A percentile compares a stretch with the other conserved stretches of the same genome.
Conservation (phyloP, 1,139 yeast genomes). For the Hemisphaericaspora xylanilytica region DNA sequence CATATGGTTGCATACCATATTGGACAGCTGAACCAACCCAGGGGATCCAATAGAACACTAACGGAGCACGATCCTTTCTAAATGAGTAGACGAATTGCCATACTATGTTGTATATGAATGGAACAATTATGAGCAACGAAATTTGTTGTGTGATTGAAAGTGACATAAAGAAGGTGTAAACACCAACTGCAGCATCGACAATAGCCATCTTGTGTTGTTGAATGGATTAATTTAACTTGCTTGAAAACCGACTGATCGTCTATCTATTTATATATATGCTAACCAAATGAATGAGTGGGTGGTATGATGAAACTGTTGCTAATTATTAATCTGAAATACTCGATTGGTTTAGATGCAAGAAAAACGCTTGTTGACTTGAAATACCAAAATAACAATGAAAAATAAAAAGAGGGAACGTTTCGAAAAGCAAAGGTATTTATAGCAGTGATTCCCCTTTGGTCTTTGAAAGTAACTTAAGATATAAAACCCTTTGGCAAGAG, state of each 20-base stretch:
- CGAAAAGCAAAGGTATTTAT: neutral
- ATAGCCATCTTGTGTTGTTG: conserved; percentile 28
- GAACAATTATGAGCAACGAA: conserved; percentile 39
- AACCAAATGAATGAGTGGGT: too few species aligned
- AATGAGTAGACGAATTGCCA: conserved; percentile 73
- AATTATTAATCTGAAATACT: neutral
- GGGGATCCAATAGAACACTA: conserved; percentile 91
- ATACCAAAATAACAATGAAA: neutral
- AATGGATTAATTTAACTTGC: too few species aligned
- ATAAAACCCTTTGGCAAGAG: too few species aligned
- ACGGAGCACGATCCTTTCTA: conserved; percentile 78
- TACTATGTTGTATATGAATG: conserved; percentile 57
- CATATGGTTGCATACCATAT: conserved; percentile 92
- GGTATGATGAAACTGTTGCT: too few species aligned
- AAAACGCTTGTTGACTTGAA: neutral
- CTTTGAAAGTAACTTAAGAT: too few species aligned
- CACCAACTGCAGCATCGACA: conserved; percentile 21
- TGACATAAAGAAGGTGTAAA: conserved; percentile 22
- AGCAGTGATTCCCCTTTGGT: too few species aligned
- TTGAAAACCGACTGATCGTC: neutral
- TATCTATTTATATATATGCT: too few species aligned
- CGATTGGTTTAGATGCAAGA: too few species aligned
- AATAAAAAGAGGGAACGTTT: neutral
- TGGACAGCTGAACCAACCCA: conserved; percentile 91
- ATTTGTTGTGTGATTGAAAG: conserved; percentile 34